Evolutionary conservation across 306 rosid species (phyloP).

Genomic region (Rosa chinensis): DNA sequence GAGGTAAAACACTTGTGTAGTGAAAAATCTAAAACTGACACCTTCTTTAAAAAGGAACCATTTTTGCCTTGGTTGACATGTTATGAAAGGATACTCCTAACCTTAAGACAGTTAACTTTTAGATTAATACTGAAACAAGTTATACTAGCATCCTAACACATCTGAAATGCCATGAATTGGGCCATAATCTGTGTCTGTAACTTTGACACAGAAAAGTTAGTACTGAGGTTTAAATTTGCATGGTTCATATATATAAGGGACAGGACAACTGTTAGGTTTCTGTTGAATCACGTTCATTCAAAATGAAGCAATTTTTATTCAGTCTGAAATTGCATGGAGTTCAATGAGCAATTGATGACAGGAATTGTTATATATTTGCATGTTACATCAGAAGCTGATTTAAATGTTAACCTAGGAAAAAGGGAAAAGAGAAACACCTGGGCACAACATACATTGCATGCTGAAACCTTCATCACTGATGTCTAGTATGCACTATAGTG

Average conservation of each 20-base stretch:
- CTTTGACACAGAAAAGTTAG: neutral
- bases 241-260: neutral
- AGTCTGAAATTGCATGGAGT: neutral
- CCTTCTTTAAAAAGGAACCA: neutral
- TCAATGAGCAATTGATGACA: neutral
- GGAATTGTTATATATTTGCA: neutral
- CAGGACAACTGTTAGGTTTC: neutral
- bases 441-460: neutral
- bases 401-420: neutral
- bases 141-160: neutral
- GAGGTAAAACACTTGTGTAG: constrained; percentile 14
- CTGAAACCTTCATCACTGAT: too few relatives aligned
- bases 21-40: neutral
- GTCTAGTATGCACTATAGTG: too few relatives aligned
- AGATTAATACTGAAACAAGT: neutral
- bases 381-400: neutral
- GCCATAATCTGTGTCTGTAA: neutral
- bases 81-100: neutral
- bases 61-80: neutral
- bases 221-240: neutral
- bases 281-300: neutral
- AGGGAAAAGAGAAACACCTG: neutral
- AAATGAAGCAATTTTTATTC: neutral
- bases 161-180: neutral
- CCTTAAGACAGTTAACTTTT: neutral